Conservation (phyloP, 2,329 filamentous ascomycete species). For the Torrubiella hemipterigena region DNA sequence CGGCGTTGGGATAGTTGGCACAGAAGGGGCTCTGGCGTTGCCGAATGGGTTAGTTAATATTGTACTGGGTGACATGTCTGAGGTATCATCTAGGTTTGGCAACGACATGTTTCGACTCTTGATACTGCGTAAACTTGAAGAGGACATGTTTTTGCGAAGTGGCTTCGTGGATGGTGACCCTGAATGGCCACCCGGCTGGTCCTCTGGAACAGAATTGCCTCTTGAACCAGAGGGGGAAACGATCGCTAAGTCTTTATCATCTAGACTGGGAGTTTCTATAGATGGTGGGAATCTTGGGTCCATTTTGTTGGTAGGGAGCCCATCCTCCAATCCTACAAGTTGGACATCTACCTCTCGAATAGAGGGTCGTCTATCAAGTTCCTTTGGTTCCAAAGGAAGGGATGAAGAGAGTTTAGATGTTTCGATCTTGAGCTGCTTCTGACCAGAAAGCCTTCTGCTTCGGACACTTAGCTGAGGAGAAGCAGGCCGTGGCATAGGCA, state of each 20-base stretch:
- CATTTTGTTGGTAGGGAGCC: no score
- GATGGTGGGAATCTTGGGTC: not conserved
- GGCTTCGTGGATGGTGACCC: slow-evolving; percentile 40
- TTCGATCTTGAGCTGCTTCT: slow-evolving; percentile 83
- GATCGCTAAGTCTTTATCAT: slow-evolving; percentile 13
- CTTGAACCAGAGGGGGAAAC: slow-evolving; percentile 21
- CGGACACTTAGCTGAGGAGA: slow-evolving; percentile 45
- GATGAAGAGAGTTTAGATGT: slow-evolving; percentile 34
- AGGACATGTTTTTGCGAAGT: slow-evolving; percentile 56
- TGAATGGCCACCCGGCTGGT: slow-evolving; percentile 27
- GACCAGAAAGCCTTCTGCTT: slow-evolving; percentile 67
- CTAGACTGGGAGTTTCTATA: slow-evolving; percentile 10
- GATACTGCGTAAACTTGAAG: slow-evolving; percentile 57
- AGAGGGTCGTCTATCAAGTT: slow-evolving; percentile 1
- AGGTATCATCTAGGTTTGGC: slow-evolving; percentile 46
- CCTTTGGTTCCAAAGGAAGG: slow-evolving; percentile 8
- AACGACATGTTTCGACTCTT: slow-evolving; percentile 64
- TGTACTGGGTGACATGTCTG: slow-evolving; percentile 60
- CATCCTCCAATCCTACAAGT: no score
- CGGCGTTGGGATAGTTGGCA: slow-evolving; percentile 58
- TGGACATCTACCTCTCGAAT: not conserved
- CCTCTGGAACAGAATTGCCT: slow-evolving; percentile 21
- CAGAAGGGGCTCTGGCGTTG: slow-evolving; percentile 30
- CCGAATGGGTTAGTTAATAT: slow-evolving; percentile 59
- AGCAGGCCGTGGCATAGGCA: slow-evolving; percentile 21